phyloP scores from a whole-genome alignment of 306 rosid genomes.

The Lathyrus tuberosus region DNA sequence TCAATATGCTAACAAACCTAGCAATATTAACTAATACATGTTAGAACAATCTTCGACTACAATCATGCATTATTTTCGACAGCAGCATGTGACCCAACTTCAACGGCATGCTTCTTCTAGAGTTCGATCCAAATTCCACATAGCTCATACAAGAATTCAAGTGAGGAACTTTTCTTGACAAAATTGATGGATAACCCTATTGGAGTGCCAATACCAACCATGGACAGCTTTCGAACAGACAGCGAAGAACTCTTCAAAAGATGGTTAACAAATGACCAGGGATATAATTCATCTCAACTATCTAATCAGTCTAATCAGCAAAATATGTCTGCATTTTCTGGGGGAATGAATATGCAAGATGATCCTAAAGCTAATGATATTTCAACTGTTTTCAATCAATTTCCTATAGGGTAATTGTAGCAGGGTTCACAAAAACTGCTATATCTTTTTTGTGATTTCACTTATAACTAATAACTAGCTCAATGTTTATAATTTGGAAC shows the following conservation, averaged over 20 bases:
- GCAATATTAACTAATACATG: too few relatives aligned
- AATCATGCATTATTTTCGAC: too few relatives aligned
- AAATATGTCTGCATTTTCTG: too few relatives aligned
- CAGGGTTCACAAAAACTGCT: not conserved
- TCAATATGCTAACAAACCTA: too few relatives aligned
- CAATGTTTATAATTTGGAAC: constrained; percentile 20
- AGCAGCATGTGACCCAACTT: too few relatives aligned
- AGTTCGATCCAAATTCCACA: too few relatives aligned
- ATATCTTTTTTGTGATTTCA: not conserved
- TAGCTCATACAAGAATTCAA: constrained; percentile 67
- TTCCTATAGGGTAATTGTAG: constrained; percentile 58
- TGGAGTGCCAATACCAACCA: constrained; percentile 64
- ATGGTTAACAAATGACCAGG: constrained; percentile 87
- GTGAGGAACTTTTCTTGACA: constrained; percentile 82
- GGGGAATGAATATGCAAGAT: constrained; percentile 60
- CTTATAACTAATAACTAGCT: constrained; percentile 15
- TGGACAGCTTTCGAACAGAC: constrained; percentile 71
- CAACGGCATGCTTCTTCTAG: too few relatives aligned
- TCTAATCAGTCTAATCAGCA: too few relatives aligned
- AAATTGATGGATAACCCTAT: constrained; percentile 71
- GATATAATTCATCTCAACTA: too few relatives aligned
- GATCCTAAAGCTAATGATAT: constrained; percentile 49
- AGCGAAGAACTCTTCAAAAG: constrained; percentile 94
- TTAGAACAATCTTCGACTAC: too few relatives aligned
- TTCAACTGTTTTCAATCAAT: constrained; percentile 48